Percentiles rank a stretch among this genome's conserved stretches.
These are phyloP conservation scores for Aspergillus affinis DNA, from an alignment of 495 filamentous ascomycete species.

Conservation along the genomic window DNA sequence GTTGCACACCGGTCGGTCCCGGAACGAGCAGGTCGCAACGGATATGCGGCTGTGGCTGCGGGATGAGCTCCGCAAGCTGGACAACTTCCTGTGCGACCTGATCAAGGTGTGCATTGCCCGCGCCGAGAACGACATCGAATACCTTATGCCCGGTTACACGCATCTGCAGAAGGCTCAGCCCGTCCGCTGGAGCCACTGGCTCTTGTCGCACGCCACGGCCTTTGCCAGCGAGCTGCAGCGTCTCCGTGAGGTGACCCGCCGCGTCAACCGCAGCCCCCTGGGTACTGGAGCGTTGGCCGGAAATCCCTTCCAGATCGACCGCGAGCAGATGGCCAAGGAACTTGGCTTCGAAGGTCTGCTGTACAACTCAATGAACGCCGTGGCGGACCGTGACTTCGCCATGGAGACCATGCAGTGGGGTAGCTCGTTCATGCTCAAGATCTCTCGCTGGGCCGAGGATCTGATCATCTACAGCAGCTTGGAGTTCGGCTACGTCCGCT, in stretches of 20 bases:
- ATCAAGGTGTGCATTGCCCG: constrained; percentile 69
- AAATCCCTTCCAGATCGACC: constrained; percentile 87
- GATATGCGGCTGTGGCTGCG: constrained; percentile 93
- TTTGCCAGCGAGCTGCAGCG: constrained; percentile 80
- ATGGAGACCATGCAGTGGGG: constrained; percentile 92
- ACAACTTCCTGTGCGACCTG: constrained; percentile 65
- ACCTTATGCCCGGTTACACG: constrained; percentile 70
- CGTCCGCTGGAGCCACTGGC: constrained; percentile 84
- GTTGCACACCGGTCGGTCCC: constrained; percentile 86
- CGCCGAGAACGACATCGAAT: constrained; percentile 76
- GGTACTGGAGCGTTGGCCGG: constrained; percentile 89
- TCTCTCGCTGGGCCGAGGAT: constrained; percentile 86
- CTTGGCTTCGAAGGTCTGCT: constrained; percentile 81
- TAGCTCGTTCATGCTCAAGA: constrained; percentile 78
- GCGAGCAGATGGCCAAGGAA: constrained; percentile 83
- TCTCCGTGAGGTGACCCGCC: constrained; percentile 68
- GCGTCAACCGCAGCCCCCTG: constrained; percentile 77
- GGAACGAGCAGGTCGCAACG: constrained; percentile 92
- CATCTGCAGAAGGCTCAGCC: constrained; percentile 92
- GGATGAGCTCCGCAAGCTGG: constrained; percentile 71
- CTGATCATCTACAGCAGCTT: constrained; percentile 81
- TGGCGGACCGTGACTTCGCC: constrained; percentile 86
- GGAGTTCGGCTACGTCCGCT: constrained; percentile 79
- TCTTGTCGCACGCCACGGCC: constrained; percentile 74
- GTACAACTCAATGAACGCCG: constrained; percentile 80